Evolutionary conservation across 2,329 filamentous ascomycete genomes (phyloP), one percentile per base, ranked within the genome.

Genomic region (Ceratocystis diversiconidia): DNA sequence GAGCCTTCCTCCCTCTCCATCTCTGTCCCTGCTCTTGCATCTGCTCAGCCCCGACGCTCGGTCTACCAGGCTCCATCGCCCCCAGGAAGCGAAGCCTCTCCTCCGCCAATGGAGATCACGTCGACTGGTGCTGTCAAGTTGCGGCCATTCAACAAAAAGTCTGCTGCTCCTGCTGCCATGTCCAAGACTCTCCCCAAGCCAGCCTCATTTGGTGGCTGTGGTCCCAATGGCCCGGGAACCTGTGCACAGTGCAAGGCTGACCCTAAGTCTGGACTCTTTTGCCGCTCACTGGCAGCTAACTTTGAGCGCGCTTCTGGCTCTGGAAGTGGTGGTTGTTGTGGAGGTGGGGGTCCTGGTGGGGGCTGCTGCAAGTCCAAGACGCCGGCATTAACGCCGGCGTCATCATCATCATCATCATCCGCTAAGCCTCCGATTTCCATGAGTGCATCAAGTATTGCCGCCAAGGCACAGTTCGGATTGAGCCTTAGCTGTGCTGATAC

Each of bases 201-300:
- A 30, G 67, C 72, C 36, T 66, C 73, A 1, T 59, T 32, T 28
- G 72, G 75, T 32, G 76, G 79, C 43, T 85, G 82, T 67, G 82
- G 87, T 30, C 79, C 82, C 46, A 86, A 86, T 64, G 88, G 88
- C 0, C 89, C 89, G 0, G 89, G 89, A 8, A 88, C 86, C 17
- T 94, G 89, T 72, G 82, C 86, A 3, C 88, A 92, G 75, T 94
- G 89, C 72, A 80, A 87, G 67, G 79, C 84, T 1, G 89, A 92
- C 72, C 88, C 89, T 19, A 86, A 87, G 72, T 90, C 89, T 2
- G 89, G 88, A 1, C 82, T 92, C 46, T 94, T 94, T 77, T 94
- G 89, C 75, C 87, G 89, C 68, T 87, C 88, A 10, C 82, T 92
- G 63, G 88, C 89, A 28, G 88, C 88, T 68, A 86, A 78, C 69